Conservation (phyloP, 225 moss, liverwort and hornwort species). For the Bryoerythrophyllum caledonicum region DNA sequence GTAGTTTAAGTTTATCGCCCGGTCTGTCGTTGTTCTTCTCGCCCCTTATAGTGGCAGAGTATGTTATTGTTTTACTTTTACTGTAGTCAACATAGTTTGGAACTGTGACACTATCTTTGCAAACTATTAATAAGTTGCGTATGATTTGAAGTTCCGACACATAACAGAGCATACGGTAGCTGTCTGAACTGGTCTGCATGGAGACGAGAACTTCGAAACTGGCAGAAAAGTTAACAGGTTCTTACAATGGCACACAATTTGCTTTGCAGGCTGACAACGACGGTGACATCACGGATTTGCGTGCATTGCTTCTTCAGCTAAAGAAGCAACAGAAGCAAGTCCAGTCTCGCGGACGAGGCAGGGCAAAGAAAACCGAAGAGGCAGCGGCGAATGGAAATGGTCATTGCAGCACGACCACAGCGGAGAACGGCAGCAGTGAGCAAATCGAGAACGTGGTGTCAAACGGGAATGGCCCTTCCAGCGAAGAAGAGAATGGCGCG, state of each 20-base stretch:
- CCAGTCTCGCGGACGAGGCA: slow-evolving; percentile 41
- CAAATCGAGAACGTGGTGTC: slow-evolving; percentile 31
- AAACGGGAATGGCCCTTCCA: slow-evolving; percentile 13
- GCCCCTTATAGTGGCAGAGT: not conserved
- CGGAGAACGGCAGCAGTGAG: slow-evolving; percentile 19
- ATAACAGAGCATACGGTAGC: not conserved
- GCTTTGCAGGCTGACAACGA: slow-evolving; percentile 55
- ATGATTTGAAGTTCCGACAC: not conserved
- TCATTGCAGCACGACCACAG: slow-evolving; percentile 6
- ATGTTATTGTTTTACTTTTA: not conserved
- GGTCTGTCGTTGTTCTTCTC: not conserved
- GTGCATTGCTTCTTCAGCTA: slow-evolving; percentile 26
- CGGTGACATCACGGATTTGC: slow-evolving; percentile 46
- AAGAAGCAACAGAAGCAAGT: slow-evolving; percentile 51
- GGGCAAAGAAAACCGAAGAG: slow-evolving; percentile 27
- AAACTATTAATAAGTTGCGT: not conserved
- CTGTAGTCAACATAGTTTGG: not conserved
- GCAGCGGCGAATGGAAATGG: slow-evolving; percentile 21
- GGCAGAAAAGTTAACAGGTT: not conserved
- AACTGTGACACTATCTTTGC: not conserved
- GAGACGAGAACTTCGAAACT: not conserved
- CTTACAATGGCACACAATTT: not conserved
- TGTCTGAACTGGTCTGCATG: not conserved
- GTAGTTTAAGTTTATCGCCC: not conserved
- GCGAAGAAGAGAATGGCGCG: slow-evolving; percentile 9